phyloP scores from a whole-genome alignment of 768 basidiomycete genomes.

The Tulasnella sp. region DNA sequence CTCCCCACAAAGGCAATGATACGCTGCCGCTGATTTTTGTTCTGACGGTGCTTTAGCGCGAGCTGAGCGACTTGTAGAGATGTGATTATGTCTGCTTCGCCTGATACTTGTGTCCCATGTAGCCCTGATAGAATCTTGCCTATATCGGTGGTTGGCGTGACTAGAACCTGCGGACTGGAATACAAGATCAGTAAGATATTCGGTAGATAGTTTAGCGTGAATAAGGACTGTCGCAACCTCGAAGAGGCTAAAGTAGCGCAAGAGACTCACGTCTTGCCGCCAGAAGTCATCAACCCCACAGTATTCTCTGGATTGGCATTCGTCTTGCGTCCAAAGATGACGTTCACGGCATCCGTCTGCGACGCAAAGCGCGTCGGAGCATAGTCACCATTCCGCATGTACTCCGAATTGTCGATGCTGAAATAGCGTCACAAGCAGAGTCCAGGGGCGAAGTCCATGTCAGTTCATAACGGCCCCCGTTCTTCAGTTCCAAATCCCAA shows the following conservation, averaged over 20 bases:
- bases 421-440: background rate
- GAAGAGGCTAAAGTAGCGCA: background rate
- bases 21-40: conserved; percentile 96
- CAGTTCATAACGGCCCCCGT: background rate
- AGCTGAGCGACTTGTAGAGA: conserved; percentile 92
- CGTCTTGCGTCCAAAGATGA: conserved; percentile 87
- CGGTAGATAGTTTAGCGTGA: background rate
- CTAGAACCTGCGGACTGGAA: conserved; percentile 85
- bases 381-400: conserved; percentile 95
- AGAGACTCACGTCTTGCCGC: conserved; percentile 76
- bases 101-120: conserved; percentile 71
- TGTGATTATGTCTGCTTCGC: conserved; percentile 80
- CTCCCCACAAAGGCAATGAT: conserved; percentile 93
- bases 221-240: background rate
- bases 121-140: conserved; percentile 84
- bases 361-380: conserved; percentile 81
- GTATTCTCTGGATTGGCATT: conserved; percentile 97
- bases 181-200: background rate
- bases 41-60: conserved; percentile 94
- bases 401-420: conserved; percentile 89
- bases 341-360: conserved; percentile 86
- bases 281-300: conserved; percentile 98
- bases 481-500: background rate
- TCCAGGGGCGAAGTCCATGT: background rate
- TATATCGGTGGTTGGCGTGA: conserved; percentile 91